phyloP scores from a whole-genome alignment of 345 rosid species.

The Litchi chinensis region DNA sequence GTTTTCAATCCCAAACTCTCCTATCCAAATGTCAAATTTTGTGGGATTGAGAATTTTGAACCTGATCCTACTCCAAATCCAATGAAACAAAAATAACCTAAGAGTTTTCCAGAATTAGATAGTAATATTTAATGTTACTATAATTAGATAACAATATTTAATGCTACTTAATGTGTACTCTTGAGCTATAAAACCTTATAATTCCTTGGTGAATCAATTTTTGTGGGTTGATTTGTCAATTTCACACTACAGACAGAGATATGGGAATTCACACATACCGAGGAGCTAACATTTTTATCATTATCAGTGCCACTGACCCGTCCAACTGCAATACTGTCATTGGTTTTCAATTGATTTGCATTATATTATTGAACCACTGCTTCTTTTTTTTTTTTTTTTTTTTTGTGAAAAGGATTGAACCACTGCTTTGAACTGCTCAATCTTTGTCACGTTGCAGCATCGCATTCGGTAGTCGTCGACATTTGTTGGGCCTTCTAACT shows the following conservation, averaged over 20 bases:
- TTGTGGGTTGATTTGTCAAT: background rate
- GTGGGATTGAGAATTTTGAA: no score
- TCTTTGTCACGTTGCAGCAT: no score
- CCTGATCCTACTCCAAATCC: no score
- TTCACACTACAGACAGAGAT: background rate
- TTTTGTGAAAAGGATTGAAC: background rate
- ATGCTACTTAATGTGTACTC: no score
- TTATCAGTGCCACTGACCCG: background rate
- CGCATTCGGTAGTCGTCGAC: no score
- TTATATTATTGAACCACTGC: background rate
- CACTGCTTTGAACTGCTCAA: background rate
- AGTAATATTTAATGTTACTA: background rate
- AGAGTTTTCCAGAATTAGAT: conserved; percentile 17
- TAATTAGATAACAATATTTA: no score
- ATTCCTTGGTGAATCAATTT: no score
- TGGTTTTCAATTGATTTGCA: background rate
- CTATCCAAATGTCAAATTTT: no score
- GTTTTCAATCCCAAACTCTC: no score
- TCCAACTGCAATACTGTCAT: background rate
- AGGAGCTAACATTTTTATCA: conserved; percentile 3
- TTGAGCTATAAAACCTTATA: no score
- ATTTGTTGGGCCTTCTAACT: no score
- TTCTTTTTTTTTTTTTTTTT: background rate
- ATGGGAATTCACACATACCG: conserved; percentile 25
- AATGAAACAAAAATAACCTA: no score